Percentiles rank a stretch among this genome's conserved stretches.
Conservation (phyloP, 148 eudicot species). For the Rhododendron kiyosumense region DNA sequence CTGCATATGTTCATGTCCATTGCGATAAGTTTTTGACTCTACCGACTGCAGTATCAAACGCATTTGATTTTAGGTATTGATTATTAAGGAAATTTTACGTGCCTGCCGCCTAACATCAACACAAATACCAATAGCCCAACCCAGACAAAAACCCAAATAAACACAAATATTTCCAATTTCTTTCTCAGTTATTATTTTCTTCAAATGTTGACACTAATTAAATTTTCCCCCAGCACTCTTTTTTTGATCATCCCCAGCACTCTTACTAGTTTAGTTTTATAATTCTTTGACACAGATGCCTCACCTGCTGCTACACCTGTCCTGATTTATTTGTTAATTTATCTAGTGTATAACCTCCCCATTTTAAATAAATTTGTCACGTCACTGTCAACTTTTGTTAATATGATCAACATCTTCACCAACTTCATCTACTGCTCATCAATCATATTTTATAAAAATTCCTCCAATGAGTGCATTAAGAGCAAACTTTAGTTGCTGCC, state of each 20-base stretch:
- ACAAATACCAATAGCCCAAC: background rate
- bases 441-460: background rate
- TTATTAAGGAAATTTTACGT: no score
- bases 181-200: background rate
- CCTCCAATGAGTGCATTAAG: background rate
- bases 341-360: background rate
- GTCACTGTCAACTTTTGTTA: background rate
- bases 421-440: background rate
- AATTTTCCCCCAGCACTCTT: no score
- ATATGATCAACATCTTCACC: background rate
- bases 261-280: background rate
- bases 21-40: no score
- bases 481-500: background rate
- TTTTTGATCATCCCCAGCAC: no score
- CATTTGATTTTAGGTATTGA: no score
- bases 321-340: background rate
- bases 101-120: background rate
- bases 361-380: background rate
- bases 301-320: conserved; percentile 9
- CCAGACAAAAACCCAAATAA: background rate
- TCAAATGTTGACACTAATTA: background rate
- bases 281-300: background rate
- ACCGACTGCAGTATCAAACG: no score
- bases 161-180: background rate
- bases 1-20: no score